Evolutionary conservation across 768 basidiomycete genomes (phyloP).

Genomic region (Mrakia frigida): DNA sequence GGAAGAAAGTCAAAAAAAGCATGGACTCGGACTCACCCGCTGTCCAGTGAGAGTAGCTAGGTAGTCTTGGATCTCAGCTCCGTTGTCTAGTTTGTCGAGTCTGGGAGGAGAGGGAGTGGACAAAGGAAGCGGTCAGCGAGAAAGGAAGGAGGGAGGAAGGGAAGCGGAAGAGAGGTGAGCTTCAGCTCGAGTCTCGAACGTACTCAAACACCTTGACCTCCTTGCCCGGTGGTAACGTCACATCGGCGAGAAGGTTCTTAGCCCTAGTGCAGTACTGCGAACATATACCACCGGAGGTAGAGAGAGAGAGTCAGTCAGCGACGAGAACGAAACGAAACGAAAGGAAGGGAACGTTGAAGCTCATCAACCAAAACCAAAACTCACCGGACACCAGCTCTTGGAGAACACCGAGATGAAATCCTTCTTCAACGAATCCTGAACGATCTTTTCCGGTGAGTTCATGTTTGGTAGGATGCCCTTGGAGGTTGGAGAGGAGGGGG

Average conservation of each 20-base stretch:
- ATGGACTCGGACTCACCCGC: background rate
- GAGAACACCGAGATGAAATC: slow-evolving; percentile 14
- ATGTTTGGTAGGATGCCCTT: slow-evolving; percentile 5
- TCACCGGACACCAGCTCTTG: slow-evolving; percentile 24
- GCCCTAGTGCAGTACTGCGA: slow-evolving; percentile 7
- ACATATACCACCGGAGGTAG: background rate
- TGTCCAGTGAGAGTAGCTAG: slow-evolving; percentile 2
- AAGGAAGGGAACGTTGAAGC: background rate
- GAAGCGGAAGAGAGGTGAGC: background rate
- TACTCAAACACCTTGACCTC: slow-evolving; percentile 20
- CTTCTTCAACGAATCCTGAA: slow-evolving; percentile 22
- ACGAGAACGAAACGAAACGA: background rate
- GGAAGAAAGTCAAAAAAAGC: background rate
- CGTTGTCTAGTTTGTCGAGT: slow-evolving; percentile 19
- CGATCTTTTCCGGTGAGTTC: background rate
- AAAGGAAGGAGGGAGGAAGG: background rate
- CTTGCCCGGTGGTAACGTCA: slow-evolving; percentile 12
- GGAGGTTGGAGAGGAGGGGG: background rate
- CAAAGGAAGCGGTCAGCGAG: background rate
- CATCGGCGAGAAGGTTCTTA: background rate
- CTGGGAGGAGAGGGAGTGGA: background rate
- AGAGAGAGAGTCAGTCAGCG: background rate
- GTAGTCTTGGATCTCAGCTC: slow-evolving; percentile 23
- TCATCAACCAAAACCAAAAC: background rate
- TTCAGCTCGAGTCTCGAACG: too few relatives aligned